A percentile compares a stretch with the other conserved stretches of the same genome.
Evolutionary conservation across 305 asterid genomes (phyloP).

Genomic region (Fraxinus nigra): DNA sequence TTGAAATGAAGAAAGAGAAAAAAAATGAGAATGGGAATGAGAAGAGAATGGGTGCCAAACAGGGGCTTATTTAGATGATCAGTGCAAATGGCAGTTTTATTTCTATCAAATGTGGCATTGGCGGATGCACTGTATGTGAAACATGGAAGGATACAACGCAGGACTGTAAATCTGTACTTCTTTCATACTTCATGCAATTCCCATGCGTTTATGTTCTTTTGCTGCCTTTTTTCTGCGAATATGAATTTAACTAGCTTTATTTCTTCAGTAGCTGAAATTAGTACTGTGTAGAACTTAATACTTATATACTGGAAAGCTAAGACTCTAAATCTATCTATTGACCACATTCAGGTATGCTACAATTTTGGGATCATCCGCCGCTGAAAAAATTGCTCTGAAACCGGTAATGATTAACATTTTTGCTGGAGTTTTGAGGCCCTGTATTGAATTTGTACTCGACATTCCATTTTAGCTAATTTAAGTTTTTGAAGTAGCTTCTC

Average conservation of each 20-base stretch:
- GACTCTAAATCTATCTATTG: constrained; percentile 17
- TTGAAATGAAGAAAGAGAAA: no score
- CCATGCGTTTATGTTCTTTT: neutral
- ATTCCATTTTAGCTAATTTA: neutral
- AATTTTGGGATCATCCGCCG: constrained; percentile 83
- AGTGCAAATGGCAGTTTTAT: constrained; percentile 4
- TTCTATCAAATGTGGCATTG: neutral
- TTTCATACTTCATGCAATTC: neutral
- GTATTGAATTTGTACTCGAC: neutral
- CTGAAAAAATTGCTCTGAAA: constrained; percentile 58
- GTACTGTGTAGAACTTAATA: constrained; percentile 6
- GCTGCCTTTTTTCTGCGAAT: neutral
- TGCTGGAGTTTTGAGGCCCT: neutral
- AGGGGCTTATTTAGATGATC: neutral
- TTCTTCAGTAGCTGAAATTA: neutral
- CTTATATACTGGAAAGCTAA: constrained; percentile 12
- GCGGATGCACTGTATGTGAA: neutral
- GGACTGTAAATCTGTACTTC: neutral
- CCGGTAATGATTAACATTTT: constrained; percentile 52
- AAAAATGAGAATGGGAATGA: no score
- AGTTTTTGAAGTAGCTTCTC: constrained; percentile 11
- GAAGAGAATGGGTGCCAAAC: no score
- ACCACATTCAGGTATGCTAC: constrained; percentile 75
- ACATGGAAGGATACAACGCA: neutral
- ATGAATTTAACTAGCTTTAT: neutral